phyloP scores from a whole-genome alignment of 2,329 filamentous ascomycete genomes.

The Pseudopithomyces chartarum region DNA sequence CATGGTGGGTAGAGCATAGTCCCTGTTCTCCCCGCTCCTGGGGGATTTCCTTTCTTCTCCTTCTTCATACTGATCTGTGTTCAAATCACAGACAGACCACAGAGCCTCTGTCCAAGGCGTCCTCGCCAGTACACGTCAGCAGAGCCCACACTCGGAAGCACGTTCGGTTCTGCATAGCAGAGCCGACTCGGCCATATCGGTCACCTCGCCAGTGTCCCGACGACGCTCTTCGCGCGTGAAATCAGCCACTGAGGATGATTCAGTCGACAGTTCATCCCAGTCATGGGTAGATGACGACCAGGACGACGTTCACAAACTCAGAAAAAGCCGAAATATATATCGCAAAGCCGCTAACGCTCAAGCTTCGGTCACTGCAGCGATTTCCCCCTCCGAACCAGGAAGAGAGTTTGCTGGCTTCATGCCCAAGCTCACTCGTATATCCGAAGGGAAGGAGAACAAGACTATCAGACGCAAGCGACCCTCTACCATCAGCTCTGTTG shows the following conservation, averaged over 20 bases:
- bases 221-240: constrained; percentile 32
- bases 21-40: constrained; percentile 13
- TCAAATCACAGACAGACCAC: constrained; percentile 34
- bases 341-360: constrained; percentile 27
- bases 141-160: constrained; percentile 21
- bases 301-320: constrained; percentile 26
- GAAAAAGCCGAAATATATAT: constrained; percentile 21
- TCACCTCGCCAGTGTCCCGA: constrained; percentile 21
- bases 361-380: constrained; percentile 15
- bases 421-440: constrained; percentile 48
- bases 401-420: constrained; percentile 38
- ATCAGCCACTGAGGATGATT: constrained; percentile 22
- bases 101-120: constrained; percentile 28
- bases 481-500: constrained; percentile 27
- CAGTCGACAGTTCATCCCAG: constrained; percentile 20
- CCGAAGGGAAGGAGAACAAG: constrained; percentile 42
- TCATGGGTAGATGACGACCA: constrained; percentile 30
- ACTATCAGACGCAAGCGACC: constrained; percentile 23
- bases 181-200: constrained; percentile 11
- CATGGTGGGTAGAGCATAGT: constrained; percentile 45
- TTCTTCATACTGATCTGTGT: constrained; percentile 28
- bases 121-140: constrained; percentile 23
- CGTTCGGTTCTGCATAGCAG: constrained; percentile 19
- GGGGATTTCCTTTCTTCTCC: constrained; percentile 12
- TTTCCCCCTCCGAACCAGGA: constrained; percentile 18